Evolutionary conservation across 306 rosid species (phyloP).

Genomic region (Prunus kanzakura): DNA sequence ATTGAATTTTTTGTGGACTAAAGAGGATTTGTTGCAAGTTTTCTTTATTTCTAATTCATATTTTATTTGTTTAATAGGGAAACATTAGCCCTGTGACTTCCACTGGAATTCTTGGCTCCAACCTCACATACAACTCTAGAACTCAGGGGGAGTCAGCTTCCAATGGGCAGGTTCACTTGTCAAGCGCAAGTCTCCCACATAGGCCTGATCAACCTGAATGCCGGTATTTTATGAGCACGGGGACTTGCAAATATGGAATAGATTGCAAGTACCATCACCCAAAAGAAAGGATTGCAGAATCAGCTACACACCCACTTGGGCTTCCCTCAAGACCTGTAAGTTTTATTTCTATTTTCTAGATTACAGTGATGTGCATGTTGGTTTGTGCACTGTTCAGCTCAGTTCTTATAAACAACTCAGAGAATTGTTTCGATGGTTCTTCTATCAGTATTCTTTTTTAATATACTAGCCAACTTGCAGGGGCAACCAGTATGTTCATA

Average conservation of each 20-base stretch:
- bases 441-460: background rate
- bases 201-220: constrained; percentile 92
- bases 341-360: constrained; percentile 20
- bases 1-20: background rate
- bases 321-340: constrained; percentile 94
- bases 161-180: constrained; percentile 44
- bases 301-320: constrained; percentile 54
- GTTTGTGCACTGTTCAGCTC: background rate
- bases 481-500: constrained; percentile 79
- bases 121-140: constrained; percentile 45
- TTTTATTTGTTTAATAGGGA: constrained; percentile 49
- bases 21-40: background rate
- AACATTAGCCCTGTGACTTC: constrained; percentile 54
- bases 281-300: constrained; percentile 60
- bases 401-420: constrained; percentile 3
- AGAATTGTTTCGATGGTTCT: background rate
- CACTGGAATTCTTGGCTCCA: constrained; percentile 52
- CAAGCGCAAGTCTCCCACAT: constrained; percentile 58
- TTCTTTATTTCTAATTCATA: constrained; percentile 8
- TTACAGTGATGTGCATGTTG: constrained; percentile 4
- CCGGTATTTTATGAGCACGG: constrained; percentile 75
- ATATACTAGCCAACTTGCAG: constrained; percentile 26
- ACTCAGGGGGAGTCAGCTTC: constrained; percentile 53
- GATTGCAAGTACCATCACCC: constrained; percentile 93
- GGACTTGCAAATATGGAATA: constrained; percentile 84